Evolutionary conservation across 306 rosid species (phyloP).

Genomic region (Castanea crenata): DNA sequence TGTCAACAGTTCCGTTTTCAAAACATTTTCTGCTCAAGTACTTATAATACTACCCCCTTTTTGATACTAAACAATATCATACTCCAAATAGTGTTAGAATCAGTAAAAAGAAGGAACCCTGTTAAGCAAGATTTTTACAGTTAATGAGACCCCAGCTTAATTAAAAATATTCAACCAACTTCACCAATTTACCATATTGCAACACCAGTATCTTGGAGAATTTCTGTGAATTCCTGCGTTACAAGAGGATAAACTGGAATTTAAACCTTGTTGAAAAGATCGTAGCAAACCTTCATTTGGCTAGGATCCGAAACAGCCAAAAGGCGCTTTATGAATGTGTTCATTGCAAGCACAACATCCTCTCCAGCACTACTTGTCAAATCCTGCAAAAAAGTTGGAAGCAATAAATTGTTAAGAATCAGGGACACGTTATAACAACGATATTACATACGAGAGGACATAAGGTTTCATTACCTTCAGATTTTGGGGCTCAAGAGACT

Average conservation of each 20-base stretch:
- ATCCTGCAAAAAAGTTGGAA: constrained; percentile 47
- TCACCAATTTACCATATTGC: not conserved
- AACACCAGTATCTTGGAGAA: not conserved
- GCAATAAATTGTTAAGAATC: not conserved
- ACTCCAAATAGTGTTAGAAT: not conserved
- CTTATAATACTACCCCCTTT: not conserved
- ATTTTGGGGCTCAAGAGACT: constrained; percentile 95
- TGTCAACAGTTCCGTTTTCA: not conserved
- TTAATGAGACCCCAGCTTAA: not conserved
- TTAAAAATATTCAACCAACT: not conserved
- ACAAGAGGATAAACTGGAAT: not conserved
- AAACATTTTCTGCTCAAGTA: not conserved
- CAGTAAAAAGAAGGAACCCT: not conserved
- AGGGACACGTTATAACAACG: not conserved
- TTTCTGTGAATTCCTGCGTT: not conserved
- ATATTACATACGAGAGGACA: not conserved
- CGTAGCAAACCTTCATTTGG: constrained; percentile 76
- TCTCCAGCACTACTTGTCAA: constrained; percentile 95
- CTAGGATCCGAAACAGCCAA: constrained; percentile 85
- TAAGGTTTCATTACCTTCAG: constrained; percentile 54
- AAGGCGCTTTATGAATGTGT: constrained; percentile 92
- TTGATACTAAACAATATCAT: not conserved
- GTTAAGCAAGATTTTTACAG: not conserved
- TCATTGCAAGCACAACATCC: constrained; percentile 91
- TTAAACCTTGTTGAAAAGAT: not conserved